phyloP scores from a whole-genome alignment of 73 alveolate species.

The Uronychia setigera region DNA sequence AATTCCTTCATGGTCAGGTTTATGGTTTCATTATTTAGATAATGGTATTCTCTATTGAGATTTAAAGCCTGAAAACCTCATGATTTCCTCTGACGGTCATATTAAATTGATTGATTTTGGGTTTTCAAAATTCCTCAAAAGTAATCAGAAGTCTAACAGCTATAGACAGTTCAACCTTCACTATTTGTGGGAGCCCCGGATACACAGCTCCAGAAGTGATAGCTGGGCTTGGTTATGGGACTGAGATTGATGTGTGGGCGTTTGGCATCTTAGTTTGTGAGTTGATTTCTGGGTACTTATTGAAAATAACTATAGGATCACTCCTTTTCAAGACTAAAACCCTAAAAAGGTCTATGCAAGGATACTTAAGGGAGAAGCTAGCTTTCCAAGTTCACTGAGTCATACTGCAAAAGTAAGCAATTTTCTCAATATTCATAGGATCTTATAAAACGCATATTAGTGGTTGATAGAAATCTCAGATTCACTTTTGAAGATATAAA shows the following conservation, averaged over 20 bases:
- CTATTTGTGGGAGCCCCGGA: slow-evolving; percentile 76
- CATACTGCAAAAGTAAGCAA: neutral
- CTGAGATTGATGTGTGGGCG: slow-evolving; percentile 49
- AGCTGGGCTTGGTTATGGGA: slow-evolving; percentile 7
- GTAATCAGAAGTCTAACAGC: neutral
- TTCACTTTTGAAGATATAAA: slow-evolving; percentile 17
- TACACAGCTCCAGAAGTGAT: slow-evolving; percentile 79
- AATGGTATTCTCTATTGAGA: slow-evolving; percentile 42
- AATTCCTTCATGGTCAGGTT: slow-evolving; percentile 12
- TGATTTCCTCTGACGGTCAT: slow-evolving; percentile 22
- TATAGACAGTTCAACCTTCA: slow-evolving; percentile 7
- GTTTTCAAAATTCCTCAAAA: slow-evolving; percentile 27
- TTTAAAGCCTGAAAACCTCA: slow-evolving; percentile 44
- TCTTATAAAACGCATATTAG: neutral
- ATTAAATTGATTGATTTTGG: slow-evolving; percentile 67
- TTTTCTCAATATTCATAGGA: neutral
- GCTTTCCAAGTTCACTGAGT: slow-evolving; percentile 19
- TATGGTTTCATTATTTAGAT: neutral
- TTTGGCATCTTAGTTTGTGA: slow-evolving; percentile 54
- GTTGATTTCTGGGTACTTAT: slow-evolving; percentile 27
- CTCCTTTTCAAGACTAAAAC: slow-evolving; percentile 87
- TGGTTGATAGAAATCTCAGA: slow-evolving; percentile 41
- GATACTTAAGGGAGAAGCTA: slow-evolving; percentile 35
- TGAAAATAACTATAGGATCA: slow-evolving; percentile 25
- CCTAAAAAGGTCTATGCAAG: slow-evolving; percentile 80